A percentile compares a stretch with the other conserved stretches of the same genome.
Evolutionary conservation across 495 filamentous ascomycete genomes (phyloP).

Genomic region (Cenococcum geophilum): DNA sequence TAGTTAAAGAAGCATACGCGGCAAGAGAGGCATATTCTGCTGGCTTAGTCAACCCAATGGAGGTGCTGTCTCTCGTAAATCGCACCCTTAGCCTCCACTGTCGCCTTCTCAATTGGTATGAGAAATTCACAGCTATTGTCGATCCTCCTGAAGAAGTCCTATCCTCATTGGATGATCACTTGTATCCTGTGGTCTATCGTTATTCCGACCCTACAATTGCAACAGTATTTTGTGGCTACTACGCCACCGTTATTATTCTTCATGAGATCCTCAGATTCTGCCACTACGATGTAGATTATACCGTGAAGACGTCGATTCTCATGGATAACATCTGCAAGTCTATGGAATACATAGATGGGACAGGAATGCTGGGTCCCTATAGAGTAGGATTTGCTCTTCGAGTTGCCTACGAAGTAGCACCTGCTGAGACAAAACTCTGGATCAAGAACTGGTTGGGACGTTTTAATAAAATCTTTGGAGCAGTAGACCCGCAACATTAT

Average conservation of each 20-base stretch:
- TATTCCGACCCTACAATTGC: not conserved
- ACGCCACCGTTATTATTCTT: not conserved
- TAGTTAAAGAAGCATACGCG: not conserved
- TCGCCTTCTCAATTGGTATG: not conserved
- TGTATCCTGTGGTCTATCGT: not conserved
- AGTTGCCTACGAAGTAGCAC: not conserved
- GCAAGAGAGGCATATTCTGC: not conserved
- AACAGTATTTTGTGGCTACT: not conserved
- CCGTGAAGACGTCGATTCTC: not conserved
- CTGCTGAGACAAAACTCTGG: not conserved
- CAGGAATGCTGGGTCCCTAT: not conserved
- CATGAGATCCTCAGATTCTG: not conserved
- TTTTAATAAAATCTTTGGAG: not conserved
- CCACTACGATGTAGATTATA: not conserved
- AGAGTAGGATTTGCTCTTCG: not conserved
- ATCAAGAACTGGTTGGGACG: not conserved
- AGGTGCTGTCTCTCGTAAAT: not conserved
- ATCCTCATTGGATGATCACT: not conserved
- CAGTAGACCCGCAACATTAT: not conserved
- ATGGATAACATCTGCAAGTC: constrained; percentile 3
- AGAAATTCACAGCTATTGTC: not conserved
- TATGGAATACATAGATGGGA: not conserved
- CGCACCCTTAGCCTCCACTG: not conserved
- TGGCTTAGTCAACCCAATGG: not conserved
- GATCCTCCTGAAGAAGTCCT: not conserved